These are phyloP conservation scores for Penicillium odoratum DNA, from an alignment of 495 filamentous ascomycete species.

Conservation along the genomic window DNA sequence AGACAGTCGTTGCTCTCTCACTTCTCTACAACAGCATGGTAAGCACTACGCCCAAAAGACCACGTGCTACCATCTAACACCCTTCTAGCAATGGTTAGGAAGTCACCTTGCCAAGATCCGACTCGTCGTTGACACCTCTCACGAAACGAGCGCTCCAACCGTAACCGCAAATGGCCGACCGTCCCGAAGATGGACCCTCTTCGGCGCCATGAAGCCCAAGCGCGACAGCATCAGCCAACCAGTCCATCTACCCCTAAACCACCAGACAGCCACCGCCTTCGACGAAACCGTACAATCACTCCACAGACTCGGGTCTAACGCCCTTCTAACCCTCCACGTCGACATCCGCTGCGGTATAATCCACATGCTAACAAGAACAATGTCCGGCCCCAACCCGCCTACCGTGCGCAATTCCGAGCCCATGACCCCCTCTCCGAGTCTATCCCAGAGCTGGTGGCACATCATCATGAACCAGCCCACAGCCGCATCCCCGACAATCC, in stretches of 20 bases:
- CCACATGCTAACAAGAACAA: conserved; percentile 55
- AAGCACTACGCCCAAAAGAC: conserved; percentile 8
- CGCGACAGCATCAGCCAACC: conserved; percentile 54
- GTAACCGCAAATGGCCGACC: conserved; percentile 39
- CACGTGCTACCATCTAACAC: neutral
- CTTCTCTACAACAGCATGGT: conserved; percentile 93
- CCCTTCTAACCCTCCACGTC: conserved; percentile 81
- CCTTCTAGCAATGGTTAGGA: conserved; percentile 77
- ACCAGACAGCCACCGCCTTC: conserved; percentile 78
- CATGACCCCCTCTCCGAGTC: conserved; percentile 51
- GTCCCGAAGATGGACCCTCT: conserved; percentile 77
- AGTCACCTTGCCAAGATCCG: conserved; percentile 74
- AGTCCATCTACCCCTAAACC: conserved; percentile 86
- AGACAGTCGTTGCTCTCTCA: conserved; percentile 78
- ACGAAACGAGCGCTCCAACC: conserved; percentile 43
- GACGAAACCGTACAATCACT: conserved; percentile 81
- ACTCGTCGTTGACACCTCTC: conserved; percentile 57
- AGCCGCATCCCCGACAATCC: conserved; percentile 75
- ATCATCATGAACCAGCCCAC: conserved; percentile 71
- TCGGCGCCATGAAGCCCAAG: conserved; percentile 57
- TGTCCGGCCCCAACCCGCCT: conserved; percentile 47
- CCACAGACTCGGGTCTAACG: conserved; percentile 69
- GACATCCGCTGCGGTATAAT: conserved; percentile 83
- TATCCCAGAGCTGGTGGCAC: conserved; percentile 64
- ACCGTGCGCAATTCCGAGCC: conserved; percentile 38